Percentiles rank a stretch among this genome's conserved stretches.
Evolutionary conservation across 1,139 yeast species (phyloP).

Genomic region (Suhomyces ambrosiae): DNA sequence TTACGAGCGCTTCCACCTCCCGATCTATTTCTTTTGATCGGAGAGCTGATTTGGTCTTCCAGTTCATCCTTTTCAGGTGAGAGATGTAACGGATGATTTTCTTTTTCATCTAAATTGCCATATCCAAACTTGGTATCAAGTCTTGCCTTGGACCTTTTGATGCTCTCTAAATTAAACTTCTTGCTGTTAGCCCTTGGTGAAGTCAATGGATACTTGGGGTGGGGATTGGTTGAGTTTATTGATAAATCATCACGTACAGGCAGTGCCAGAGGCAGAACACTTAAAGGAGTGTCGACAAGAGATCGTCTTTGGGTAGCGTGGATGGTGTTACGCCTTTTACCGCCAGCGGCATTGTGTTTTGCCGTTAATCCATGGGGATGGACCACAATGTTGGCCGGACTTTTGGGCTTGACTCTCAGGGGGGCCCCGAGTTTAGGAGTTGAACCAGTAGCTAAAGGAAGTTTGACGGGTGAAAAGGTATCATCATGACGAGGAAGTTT

Average conservation of each 20-base stretch:
- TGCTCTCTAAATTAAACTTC: constrained; percentile 17
- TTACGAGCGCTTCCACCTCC: constrained; percentile 21
- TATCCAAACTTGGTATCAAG: constrained; percentile 12
- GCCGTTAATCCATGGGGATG: constrained; percentile 54
- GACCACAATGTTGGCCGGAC: constrained; percentile 24
- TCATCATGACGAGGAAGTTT: constrained; percentile 12
- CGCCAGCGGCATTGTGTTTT: constrained; percentile 26
- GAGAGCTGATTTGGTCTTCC: constrained; percentile 17
- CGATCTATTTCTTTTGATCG: constrained; percentile 17
- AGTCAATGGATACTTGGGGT: constrained; percentile 16
- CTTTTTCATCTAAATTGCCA: constrained; percentile 20
- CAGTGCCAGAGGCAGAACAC: constrained; percentile 8
- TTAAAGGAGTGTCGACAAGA: constrained; percentile 15
- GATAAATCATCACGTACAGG: constrained; percentile 5
- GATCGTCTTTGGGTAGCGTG: constrained; percentile 19
- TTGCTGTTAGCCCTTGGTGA: constrained; percentile 18
- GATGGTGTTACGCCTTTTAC: constrained; percentile 27
- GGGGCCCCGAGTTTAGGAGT: constrained; percentile 8
- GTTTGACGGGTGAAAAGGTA: constrained; percentile 20
- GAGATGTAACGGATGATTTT: constrained; percentile 23
- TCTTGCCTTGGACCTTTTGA: constrained; percentile 15
- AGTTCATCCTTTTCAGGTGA: constrained; percentile 17
- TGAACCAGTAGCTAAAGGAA: constrained; percentile 14
- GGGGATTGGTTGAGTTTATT: constrained; percentile 2
- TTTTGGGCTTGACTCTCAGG: constrained; percentile 12